Base-by-base conservation (phyloP, 2,329 filamentous ascomycete species). In the Zelopaecilomyces penicillatus region DNA sequence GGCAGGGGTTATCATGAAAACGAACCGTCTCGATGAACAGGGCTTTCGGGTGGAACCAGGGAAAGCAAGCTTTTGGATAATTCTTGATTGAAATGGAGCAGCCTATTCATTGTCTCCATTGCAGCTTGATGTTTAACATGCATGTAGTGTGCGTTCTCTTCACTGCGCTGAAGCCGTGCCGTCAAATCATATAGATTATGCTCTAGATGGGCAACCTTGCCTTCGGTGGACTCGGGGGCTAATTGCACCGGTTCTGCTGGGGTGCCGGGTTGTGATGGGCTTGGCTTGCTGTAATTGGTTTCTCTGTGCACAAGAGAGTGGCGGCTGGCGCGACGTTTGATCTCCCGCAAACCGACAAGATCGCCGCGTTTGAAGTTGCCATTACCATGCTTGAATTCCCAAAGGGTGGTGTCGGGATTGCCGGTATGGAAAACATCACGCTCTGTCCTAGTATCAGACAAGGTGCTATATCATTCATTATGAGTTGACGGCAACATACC, bases 341-440 rank as follows among this genome's bases (percentile, higher is more conserved):
- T 98, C 61, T 98, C 93, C 37, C 93, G 80, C 49, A 98, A 69
- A 6, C 91, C 89, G 41, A 91, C 82, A 27, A 98, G 71, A 63
- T 98, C 91, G 33, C 93, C 93, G 52, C 90, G 82, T 66, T 95
- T 97, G 71, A 98, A 98, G 63, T 86, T 97, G 43, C 91, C 91
- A 58, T 91, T 94, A 43, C 93, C 93, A 60, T 98, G 93, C 65
- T 96, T 97, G 66, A 98, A 98, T 62, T 98, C 93, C 93, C 93
- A 98, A 30, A 98, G 71, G 1, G 91, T 89, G 19, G 89, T 89
- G 59, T 97, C 93, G 9, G 91, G 89, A 37, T 86, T 90, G 8
- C 88, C 89, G 4, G 89, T 95, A 64, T 97, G 91, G 61, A 97
- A 98, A 26, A 97, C 93, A 63, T 98, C 93, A 70, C 93, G 96